These are phyloP conservation scores for Arthrobotrys entomopaga DNA, from an alignment of 2,329 filamentous ascomycete genomes.

Conservation along the genomic window DNA sequence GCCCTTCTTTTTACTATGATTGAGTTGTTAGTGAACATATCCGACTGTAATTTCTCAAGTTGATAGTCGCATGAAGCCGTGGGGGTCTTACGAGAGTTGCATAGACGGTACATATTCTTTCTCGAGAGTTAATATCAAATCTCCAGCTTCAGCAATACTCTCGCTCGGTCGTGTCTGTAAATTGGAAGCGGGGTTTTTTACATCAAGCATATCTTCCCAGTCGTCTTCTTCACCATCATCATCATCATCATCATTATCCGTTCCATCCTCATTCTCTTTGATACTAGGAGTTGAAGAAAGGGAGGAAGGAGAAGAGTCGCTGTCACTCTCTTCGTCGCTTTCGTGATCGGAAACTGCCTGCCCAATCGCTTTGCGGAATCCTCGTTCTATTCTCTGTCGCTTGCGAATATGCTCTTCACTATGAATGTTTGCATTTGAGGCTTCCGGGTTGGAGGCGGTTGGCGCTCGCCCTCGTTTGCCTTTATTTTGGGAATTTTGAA, in stretches of 20 bases:
- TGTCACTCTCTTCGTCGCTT: constrained; percentile 36
- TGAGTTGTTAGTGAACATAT: too few relatives aligned
- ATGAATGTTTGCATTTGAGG: not conserved
- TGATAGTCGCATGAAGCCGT: constrained; percentile 62
- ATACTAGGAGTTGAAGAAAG: not conserved
- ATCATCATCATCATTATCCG: constrained; percentile 60
- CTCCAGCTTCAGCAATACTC: constrained; percentile 69
- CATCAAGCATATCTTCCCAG: constrained; percentile 69
- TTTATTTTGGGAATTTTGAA: not conserved
- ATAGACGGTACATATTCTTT: constrained; percentile 67
- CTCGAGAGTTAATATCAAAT: constrained; percentile 78
- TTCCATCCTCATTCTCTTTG: not conserved
- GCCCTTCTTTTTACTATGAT: constrained; percentile 72
- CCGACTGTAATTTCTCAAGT: constrained; percentile 62
- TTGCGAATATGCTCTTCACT: constrained; percentile 33
- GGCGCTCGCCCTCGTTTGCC: constrained; percentile 4
- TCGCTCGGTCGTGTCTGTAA: constrained; percentile 62
- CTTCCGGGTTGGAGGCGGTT: not conserved
- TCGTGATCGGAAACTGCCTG: constrained; percentile 28
- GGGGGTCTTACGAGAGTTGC: constrained; percentile 11
- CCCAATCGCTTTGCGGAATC: constrained; percentile 39
- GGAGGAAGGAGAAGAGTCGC: constrained; percentile 8
- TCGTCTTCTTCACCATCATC: constrained; percentile 65
- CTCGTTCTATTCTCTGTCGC: constrained; percentile 38
- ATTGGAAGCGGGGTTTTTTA: constrained; percentile 58